Base-by-base conservation (phyloP, 2,329 filamentous ascomycete species). In the Scedosporium apiospermum region DNA sequence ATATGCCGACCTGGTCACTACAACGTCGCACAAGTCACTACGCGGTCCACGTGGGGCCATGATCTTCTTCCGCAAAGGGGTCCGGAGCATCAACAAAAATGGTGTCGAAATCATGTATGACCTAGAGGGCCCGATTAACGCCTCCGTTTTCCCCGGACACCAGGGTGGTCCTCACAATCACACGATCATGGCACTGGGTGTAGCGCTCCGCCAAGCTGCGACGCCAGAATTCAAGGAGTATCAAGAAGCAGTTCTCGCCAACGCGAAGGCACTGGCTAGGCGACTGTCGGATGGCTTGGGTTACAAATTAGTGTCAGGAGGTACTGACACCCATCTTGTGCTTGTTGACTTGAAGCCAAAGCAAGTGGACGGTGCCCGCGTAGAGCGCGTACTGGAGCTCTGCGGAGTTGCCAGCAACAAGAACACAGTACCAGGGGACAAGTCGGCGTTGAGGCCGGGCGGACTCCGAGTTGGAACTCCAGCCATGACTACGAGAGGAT, bases 131-230 rank as follows among this genome's bases (percentile, higher is more conserved):
- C 90, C 93, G 63, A 99, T 99, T 79, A 99, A 99, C 79, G 85
- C 87, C 69, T 96, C 93, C 63, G 95, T 99, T 65, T 99, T 99
- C 82, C 95, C 95, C 12, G 95, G 95, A 63, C 95, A 99, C 78
- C 95, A 99, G 76, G 95, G 95, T 73, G 95, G 95, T 26, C 95
- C 95, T 62, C 95, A 99, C 79, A 99, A 99, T 80, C 95, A 99
- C 81, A 99, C 95, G 69, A 99, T 99, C 75, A 96, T 95, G 46
- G 95, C 95, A 53, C 82, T 99, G 30, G 87, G 95, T 18, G 95
- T 99, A 58, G 95, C 95, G 14, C 83, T 99, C 64, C 96, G 96
- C 79, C 95, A 99, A 77, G 91, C 91, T 3, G 91, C 93, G 73
- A 87, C 87, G 5, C 85, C 88, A 58, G 92, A 96, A 72, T 99